phyloP scores from a whole-genome alignment of 2,329 filamentous ascomycete species.

The Niveomyces coronatus region DNA sequence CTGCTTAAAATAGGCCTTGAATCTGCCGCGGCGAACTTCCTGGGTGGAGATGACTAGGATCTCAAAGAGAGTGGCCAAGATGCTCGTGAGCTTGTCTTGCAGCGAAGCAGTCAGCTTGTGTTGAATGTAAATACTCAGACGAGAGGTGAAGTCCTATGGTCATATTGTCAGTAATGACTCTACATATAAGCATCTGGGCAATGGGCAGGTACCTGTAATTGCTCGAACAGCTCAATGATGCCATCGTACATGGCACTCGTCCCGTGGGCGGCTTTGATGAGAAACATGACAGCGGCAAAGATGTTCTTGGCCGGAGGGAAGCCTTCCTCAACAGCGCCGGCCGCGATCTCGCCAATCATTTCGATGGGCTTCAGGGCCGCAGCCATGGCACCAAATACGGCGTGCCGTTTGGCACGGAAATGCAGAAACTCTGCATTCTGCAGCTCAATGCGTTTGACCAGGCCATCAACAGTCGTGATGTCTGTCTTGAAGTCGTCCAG shows the following conservation, averaged over 20 bases:
- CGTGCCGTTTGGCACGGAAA: conserved; percentile 26
- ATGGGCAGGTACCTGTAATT: conserved; percentile 22
- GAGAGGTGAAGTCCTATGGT: conserved; percentile 29
- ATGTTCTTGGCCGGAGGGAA: conserved; percentile 32
- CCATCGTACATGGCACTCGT: conserved; percentile 35
- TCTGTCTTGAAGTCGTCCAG: conserved; percentile 23
- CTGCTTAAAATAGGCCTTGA: conserved; percentile 30
- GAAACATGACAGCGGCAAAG: conserved; percentile 32
- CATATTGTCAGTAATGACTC: conserved; percentile 4
- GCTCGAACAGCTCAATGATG: conserved; percentile 33
- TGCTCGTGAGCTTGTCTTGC: conserved; percentile 28
- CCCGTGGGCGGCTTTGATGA: conserved; percentile 33
- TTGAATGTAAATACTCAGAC: conserved; percentile 30
- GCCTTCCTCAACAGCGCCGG: conserved; percentile 25
- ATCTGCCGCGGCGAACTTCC: conserved; percentile 29
- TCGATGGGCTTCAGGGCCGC: conserved; percentile 27
- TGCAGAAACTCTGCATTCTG: conserved; percentile 26
- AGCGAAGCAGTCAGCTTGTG: conserved; percentile 27
- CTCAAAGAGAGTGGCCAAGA: conserved; percentile 33
- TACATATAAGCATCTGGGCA: background rate
- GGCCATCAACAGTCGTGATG: conserved; percentile 22
- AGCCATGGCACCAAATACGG: conserved; percentile 24
- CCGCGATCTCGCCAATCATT: conserved; percentile 27
- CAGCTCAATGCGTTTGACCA: conserved; percentile 21
- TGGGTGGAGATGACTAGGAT: conserved; percentile 34